A percentile compares a stretch with the other conserved stretches of the same genome.
phyloP scores from a whole-genome alignment of 169 alveolate genomes.

The Plasmodium malariae region DNA sequence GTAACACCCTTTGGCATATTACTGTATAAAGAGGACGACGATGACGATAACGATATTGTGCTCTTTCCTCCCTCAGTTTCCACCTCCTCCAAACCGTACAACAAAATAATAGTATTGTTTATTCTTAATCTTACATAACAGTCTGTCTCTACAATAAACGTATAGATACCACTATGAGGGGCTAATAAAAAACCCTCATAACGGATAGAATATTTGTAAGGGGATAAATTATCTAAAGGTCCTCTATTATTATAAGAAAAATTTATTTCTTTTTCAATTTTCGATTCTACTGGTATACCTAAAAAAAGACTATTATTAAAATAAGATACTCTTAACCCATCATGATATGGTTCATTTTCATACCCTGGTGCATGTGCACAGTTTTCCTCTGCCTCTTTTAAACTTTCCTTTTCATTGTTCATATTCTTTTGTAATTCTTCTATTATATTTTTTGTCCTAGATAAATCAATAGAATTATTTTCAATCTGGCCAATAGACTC shows the following conservation, averaged over 20 bases:
- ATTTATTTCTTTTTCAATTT: slow-evolving; percentile 88
- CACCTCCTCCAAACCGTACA: not conserved
- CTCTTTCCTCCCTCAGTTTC: slow-evolving; percentile 57
- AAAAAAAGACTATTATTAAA: slow-evolving; percentile 81
- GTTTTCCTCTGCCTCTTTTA: slow-evolving; percentile 80
- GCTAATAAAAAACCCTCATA: slow-evolving; percentile 85
- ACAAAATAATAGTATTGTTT: slow-evolving; percentile 45
- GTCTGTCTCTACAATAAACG: slow-evolving; percentile 76
- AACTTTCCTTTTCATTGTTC: slow-evolving; percentile 74
- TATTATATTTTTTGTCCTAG: slow-evolving; percentile 80
- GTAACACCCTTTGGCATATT: no score
- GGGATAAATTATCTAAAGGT: slow-evolving; percentile 88
- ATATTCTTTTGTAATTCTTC: slow-evolving; percentile 83
- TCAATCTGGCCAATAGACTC: slow-evolving; percentile 85
- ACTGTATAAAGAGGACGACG: not conserved
- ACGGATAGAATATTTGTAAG: slow-evolving; percentile 89
- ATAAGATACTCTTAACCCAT: slow-evolving; percentile 85
- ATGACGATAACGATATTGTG: slow-evolving; percentile 42
- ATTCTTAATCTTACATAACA: slow-evolving; percentile 50
- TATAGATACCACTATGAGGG: slow-evolving; percentile 84
- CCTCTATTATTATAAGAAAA: slow-evolving; percentile 86
- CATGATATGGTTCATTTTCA: slow-evolving; percentile 83
- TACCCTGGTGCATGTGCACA: slow-evolving; percentile 83
- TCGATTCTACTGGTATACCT: slow-evolving; percentile 84
- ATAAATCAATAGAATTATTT: slow-evolving; percentile 41